Evolutionary conservation across 371 early-diverging fungal species (phyloP).

Genomic region (Haplosporangium sp.): DNA sequence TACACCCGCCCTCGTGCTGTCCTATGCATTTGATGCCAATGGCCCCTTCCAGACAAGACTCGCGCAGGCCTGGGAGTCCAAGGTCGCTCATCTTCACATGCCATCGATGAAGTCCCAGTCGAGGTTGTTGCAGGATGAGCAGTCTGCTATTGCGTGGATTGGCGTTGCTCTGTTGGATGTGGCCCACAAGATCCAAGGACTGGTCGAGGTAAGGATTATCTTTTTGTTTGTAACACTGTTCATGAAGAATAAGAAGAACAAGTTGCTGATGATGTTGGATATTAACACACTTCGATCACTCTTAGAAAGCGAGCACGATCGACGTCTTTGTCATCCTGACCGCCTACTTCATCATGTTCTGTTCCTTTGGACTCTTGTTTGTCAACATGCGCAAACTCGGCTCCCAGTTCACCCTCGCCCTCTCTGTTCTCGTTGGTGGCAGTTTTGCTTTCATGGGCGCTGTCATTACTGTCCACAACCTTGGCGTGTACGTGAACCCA

Average conservation of each 20-base stretch:
- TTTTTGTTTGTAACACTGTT: neutral
- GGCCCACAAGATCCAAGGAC: constrained; percentile 64
- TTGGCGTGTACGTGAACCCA: constrained; percentile 79
- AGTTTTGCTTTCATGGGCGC: constrained; percentile 86
- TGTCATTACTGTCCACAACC: constrained; percentile 70
- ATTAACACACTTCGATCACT: neutral
- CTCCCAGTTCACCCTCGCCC: constrained; percentile 83
- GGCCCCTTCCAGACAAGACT: constrained; percentile 60
- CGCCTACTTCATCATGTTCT: constrained; percentile 88
- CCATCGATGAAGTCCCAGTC: constrained; percentile 48
- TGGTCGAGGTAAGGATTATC: constrained; percentile 62
- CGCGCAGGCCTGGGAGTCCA: constrained; percentile 62
- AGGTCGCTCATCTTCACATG: constrained; percentile 56
- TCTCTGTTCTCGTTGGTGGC: constrained; percentile 68
- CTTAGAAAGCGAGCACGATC: constrained; percentile 75
- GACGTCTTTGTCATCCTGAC: constrained; percentile 85
- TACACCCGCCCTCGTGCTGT: constrained; percentile 58
- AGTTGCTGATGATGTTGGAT: neutral
- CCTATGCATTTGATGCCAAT: constrained; percentile 68
- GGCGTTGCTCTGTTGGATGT: constrained; percentile 58
- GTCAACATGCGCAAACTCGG: constrained; percentile 90
- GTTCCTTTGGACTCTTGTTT: constrained; percentile 85
- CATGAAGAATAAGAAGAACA: neutral
- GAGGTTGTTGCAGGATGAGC: constrained; percentile 44
- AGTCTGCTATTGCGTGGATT: constrained; percentile 56